Evolutionary conservation across 1,284 basidiomycete genomes (phyloP).

Genomic region (Rhodotorula sp.): DNA sequence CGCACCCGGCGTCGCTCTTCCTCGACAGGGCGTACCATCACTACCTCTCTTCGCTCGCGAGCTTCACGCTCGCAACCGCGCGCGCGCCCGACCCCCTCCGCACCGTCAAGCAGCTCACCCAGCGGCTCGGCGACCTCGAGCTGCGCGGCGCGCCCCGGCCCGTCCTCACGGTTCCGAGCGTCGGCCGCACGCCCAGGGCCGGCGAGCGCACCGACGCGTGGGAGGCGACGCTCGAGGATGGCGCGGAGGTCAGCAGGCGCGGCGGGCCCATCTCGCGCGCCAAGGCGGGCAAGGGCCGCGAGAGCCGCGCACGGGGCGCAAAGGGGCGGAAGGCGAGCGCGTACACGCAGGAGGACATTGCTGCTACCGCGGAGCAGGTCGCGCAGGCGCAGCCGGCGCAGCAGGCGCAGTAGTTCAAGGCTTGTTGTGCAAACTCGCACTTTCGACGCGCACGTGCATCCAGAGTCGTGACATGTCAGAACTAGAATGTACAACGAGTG

Average conservation of each 20-base stretch:
- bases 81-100: conserved; percentile 20
- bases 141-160: conserved; percentile 22
- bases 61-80: conserved; percentile 26
- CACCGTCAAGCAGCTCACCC: conserved; percentile 30
- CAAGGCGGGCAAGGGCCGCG: conserved; percentile 20
- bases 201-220: conserved; percentile 31
- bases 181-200: conserved; percentile 19
- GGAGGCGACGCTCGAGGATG: background rate
- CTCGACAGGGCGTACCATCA: conserved; percentile 43
- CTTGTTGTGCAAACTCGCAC: no score
- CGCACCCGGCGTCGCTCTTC: conserved; percentile 34
- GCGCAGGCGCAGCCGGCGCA: background rate
- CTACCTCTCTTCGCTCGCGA: conserved; percentile 40
- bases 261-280: conserved; percentile 34
- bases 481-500: background rate
- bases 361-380: background rate
- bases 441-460: no score
- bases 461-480: no score
- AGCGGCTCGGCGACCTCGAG: conserved; percentile 29
- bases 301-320: background rate
- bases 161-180: conserved; percentile 33
- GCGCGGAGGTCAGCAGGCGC: background rate
- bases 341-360: background rate
- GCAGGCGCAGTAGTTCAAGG: background rate
- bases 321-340: background rate